Base-by-base conservation (phyloP, 129 eudicot genomes). In the Gnaphalium uliginosum region DNA sequence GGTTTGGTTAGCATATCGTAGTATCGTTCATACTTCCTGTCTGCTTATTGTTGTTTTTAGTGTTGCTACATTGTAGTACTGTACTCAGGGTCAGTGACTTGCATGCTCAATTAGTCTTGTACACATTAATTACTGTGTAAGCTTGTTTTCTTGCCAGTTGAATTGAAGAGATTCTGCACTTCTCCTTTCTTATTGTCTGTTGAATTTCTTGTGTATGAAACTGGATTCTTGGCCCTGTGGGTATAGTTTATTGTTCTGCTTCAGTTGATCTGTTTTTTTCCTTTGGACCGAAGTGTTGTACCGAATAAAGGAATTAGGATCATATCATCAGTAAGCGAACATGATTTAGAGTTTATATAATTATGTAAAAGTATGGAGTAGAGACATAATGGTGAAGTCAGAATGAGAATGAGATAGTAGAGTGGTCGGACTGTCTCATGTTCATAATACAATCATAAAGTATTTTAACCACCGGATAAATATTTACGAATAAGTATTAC, bases 1-100 rank as follows among this genome's bases (percentile, higher is more conserved):
- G 10, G 21, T 23, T 58, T 35, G 24, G 24, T 32, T 8, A 3
- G 11, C 51, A n/a, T 41, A 41, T 37, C 35, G 41, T 29, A 29
- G 32, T 29, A 29, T n/a, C n/a, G n/a, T 39, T 76, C 50, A 51
- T 75, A 50, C 51, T 35, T 35, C 39, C 39, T 35, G 8, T 64
- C 64, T 65, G 54, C 53, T 58, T 46, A 2, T 74, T 74, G 18
- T 29, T 29, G 19, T 48, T 72, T 39, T 25, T 74, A 10, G 60
- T 61, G 70, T 25, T 51, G 22, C 14, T 67, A 25, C 56, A 21
- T 59, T 22, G 30, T 9, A n/a, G 6, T 59, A 35, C 33, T 35
- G 68, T 25, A 21, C 53, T 32, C 32, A 7, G 21, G 23, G 27
- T 39, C 58, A 41, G 19, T 11, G 30, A 39, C 50, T 23, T 41